Base-by-base conservation (phyloP, 805 yeast species). In the Saccharomycopsis fermentans region DNA sequence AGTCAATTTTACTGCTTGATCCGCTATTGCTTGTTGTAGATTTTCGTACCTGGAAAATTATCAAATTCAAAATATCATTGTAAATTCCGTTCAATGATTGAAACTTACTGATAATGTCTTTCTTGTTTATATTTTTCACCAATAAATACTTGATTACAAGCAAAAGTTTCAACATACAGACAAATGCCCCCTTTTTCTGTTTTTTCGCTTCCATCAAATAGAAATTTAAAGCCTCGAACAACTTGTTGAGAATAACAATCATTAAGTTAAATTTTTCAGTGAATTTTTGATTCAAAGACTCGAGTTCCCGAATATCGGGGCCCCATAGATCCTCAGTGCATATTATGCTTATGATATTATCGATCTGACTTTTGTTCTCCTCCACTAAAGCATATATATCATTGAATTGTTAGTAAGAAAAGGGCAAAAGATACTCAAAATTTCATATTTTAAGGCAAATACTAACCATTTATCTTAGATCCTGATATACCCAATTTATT, bases 341-440 rank as follows among this genome's bases (percentile, higher is more conserved):
- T 11, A 55, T 40, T 14, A 51, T 55, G n/a, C 43, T 53, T 19
- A 59, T 61, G 6, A 62, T 55, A 17, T 55, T 60, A 6, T 58
- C 56, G 19, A 72, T 68, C 19, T 65, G 63, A 9, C 63, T 62
- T 21, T 65, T 67, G 17, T 26, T 54, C 11, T 54, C 65, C 17
- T 52, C 47, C 16, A 55, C 54, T 32, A 56, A 47, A 8, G 37
- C 6, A 32, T 9, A 32, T 35, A 56, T 17, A 19, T n/a, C n/a
- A 17, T 53, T 48, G n/a, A n/a, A 27, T 21, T 21, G 50, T 43
- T 21, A 43, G 50, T 32, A 32, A 32, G n/a, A n/a, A n/a, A n/a
- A n/a, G n/a, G n/a, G n/a, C n/a, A n/a, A n/a, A n/a, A n/a, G n/a
- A n/a, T n/a, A n/a, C n/a, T n/a, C n/a, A n/a, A 32, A 32, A 32